A percentile compares a stretch with the other conserved stretches of the same genome.
phyloP scores from a whole-genome alignment of 2,329 filamentous ascomycete genomes.

The Diaporthe vaccinii region DNA sequence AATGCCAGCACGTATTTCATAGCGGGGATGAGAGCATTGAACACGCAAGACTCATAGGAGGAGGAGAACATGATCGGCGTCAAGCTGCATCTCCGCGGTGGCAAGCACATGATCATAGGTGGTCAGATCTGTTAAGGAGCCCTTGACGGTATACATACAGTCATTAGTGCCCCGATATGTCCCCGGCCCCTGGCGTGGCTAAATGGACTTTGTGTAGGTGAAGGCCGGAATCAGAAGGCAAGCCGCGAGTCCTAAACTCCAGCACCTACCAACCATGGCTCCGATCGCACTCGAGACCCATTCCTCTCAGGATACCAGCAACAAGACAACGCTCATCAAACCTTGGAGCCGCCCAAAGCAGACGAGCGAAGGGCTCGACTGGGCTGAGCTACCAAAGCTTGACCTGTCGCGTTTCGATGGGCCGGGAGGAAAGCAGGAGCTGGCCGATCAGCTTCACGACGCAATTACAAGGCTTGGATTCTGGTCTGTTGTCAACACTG shows the following conservation, averaged over 20 bases:
- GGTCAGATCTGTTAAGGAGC: neutral
- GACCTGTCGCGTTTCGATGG: conserved; percentile 18
- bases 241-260: neutral
- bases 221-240: neutral
- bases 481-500: conserved; percentile 14
- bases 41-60: neutral
- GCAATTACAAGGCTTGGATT: conserved; percentile 8
- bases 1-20: neutral
- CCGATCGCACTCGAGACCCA: conserved; percentile 6
- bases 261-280: neutral
- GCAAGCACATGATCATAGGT: neutral
- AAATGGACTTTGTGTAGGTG: neutral
- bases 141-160: neutral
- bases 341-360: conserved; percentile 10
- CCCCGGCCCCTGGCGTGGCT: too few relatives aligned
- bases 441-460: conserved; percentile 11
- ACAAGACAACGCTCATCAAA: neutral
- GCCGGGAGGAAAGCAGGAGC: conserved; percentile 17
- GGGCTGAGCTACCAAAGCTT: conserved; percentile 13
- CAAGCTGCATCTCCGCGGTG: neutral
- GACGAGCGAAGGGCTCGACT: conserved; percentile 3
- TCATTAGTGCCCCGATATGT: neutral
- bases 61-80: conserved; percentile 3
- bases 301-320: neutral
- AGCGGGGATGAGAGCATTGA: conserved; percentile 1